These are phyloP conservation scores for Fraxinus baroniana DNA, from an alignment of 305 asterid species.

Conservation along the genomic window DNA sequence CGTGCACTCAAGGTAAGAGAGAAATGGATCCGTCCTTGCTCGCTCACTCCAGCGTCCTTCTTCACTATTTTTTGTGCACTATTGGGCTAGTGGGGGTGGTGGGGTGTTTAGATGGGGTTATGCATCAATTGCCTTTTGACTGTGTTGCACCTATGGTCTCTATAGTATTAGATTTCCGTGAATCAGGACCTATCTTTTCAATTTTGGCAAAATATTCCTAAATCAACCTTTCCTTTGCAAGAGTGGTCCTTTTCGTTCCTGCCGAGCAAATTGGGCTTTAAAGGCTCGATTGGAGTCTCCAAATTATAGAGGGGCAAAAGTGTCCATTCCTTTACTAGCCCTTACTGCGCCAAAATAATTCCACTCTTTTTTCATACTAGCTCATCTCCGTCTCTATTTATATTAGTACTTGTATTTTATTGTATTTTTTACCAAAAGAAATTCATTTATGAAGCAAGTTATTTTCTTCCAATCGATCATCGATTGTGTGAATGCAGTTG, in stretches of 20 bases:
- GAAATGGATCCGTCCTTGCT: constrained; percentile 21
- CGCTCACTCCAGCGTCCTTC: constrained; percentile 4
- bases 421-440: not conserved
- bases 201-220: not conserved
- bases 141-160: not conserved
- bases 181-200: not conserved
- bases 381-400: not conserved
- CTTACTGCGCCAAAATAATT: not conserved
- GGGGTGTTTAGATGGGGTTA: not conserved
- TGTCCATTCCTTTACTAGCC: not conserved
- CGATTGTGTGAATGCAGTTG: not conserved
- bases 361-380: not conserved
- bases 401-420: not conserved
- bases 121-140: not conserved
- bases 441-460: not conserved
- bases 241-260: not conserved
- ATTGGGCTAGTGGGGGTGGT: not conserved
- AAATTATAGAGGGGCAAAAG: not conserved
- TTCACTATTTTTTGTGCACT: constrained; percentile 8
- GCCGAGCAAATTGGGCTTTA: not conserved
- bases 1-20: constrained; percentile 11
- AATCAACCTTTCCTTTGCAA: not conserved
- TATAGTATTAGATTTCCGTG: not conserved
- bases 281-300: not conserved
- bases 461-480: not conserved